These are phyloP conservation scores for Suhomyces faveliae DNA, from an alignment of 805 yeast species.

Conservation along the genomic window DNA sequence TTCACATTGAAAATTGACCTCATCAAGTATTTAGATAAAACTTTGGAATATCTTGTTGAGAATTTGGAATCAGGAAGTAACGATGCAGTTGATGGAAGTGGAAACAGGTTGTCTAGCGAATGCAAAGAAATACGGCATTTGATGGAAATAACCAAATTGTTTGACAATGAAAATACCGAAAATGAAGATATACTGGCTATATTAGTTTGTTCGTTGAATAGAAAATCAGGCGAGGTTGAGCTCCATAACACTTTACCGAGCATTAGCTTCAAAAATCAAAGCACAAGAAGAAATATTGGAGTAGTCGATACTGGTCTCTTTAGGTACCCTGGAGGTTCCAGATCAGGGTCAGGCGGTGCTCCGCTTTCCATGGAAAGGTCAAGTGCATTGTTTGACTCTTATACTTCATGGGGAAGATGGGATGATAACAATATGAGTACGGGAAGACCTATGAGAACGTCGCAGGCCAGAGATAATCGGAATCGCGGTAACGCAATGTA, in stretches of 20 bases:
- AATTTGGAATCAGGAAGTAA: not conserved
- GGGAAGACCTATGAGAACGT: not conserved
- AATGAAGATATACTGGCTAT: conserved; percentile 14
- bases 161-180: conserved; percentile 4
- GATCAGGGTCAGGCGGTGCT: not conserved
- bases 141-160: conserved; percentile 1
- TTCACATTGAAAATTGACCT: conserved; percentile 34
- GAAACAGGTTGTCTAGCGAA: not conserved
- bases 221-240: conserved; percentile 36
- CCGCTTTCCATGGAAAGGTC: not conserved
- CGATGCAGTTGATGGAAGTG: conserved; percentile 1
- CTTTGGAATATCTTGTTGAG: not conserved
- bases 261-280: conserved; percentile 18
- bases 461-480: not conserved
- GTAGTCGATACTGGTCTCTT: conserved; percentile 6
- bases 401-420: not conserved
- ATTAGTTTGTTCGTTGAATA: conserved; percentile 34
- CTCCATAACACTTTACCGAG: conserved; percentile 33
- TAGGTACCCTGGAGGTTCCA: conserved; percentile 1
- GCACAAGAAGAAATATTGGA: conserved; percentile 5
- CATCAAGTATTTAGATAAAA: conserved; percentile 20
- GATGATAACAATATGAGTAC: not conserved
- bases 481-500: not conserved
- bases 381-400: not conserved
- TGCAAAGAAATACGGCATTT: conserved; percentile 3